A percentile compares a stretch with the other conserved stretches of the same genome.
phyloP scores from a whole-genome alignment of 2,329 filamentous ascomycete species.

The Alternaria brassicae region DNA sequence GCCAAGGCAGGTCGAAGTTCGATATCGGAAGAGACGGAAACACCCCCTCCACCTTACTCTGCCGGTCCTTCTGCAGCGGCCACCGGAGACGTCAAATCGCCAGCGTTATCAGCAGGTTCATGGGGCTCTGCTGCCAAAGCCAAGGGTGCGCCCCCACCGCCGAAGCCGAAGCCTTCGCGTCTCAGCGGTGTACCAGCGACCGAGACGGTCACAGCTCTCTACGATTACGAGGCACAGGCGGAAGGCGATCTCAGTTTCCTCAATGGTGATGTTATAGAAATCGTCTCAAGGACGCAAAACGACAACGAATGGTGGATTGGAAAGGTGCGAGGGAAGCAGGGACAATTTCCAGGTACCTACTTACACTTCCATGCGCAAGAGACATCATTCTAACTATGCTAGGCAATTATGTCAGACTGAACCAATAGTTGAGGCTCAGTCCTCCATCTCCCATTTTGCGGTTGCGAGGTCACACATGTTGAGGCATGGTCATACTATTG shows the following conservation, averaged over 20 bases:
- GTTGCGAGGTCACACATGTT: constrained; percentile 23
- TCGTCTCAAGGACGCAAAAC: constrained; percentile 81
- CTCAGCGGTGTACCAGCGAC: constrained; percentile 69
- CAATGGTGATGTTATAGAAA: constrained; percentile 88
- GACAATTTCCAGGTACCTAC: constrained; percentile 89
- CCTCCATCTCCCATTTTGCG: not conserved
- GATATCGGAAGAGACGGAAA: constrained; percentile 42
- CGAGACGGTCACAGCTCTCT: constrained; percentile 88
- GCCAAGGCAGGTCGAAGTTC: constrained; percentile 44
- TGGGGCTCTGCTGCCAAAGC: constrained; percentile 57
- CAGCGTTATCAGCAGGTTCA: constrained; percentile 42
- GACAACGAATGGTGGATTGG: constrained; percentile 98
- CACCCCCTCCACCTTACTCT: constrained; percentile 52
- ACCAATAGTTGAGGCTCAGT: constrained; percentile 26
- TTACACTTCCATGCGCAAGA: not conserved
- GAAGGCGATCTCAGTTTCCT: constrained; percentile 92
- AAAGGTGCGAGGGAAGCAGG: constrained; percentile 76
- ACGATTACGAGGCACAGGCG: constrained; percentile 95
- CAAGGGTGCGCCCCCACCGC: constrained; percentile 59
- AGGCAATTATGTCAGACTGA: constrained; percentile 55
- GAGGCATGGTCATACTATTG: constrained; percentile 1
- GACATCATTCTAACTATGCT: constrained; percentile 31
- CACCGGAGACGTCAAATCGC: constrained; percentile 32
- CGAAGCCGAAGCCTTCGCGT: constrained; percentile 71
- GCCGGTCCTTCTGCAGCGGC: constrained; percentile 34